Base-by-base conservation (phyloP, 352 stramenopile genomes). In the Phytophthora colocasiae region DNA sequence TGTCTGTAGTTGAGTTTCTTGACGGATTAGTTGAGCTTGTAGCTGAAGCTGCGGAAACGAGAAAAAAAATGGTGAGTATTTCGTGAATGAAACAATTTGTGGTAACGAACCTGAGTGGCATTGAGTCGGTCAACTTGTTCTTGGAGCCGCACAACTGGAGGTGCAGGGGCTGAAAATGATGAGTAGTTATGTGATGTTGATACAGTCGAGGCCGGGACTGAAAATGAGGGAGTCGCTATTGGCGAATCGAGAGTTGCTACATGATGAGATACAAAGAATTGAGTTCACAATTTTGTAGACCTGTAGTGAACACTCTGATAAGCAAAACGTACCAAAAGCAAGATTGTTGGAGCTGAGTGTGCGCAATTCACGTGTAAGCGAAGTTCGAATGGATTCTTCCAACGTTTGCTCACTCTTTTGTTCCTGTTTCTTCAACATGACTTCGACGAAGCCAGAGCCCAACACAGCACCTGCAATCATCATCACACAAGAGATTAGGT, bases 351-450 rank as follows among this genome's bases (percentile, higher is more conserved):
- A 74, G 45, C 76, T 90, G 26, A 89, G 69, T 6, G 77, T 80
- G 3, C 69, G 68, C 9, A 86, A 57, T 29, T 85, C 84, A 24
- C 75, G 66, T 26, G 70, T 87, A 14, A 90, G 66, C 10, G 85
- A 87, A 19, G 72, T 66, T 22, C 74, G 77, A 1, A 93, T 73
- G 6, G 80, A 78, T 27, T 88, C 72, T 31, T 89, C 69, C 48
- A 93, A 66, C 4, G 71, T 69, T 24, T 63, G 62, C 39, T 78
- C 66, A 29, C 65, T 75, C 55, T 85, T 82, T n/a, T 87, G 56
- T 27, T 81, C 71, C 45, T 87, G 78, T 62, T 94, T 83, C 34
- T 95, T 78, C n/a, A 95, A 76, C 87, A 93, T 93, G 6, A 95
- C 74, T 45, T 95, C 87, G 45, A 95, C 80, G 44, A 93, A 94